A percentile compares a stretch with the other conserved stretches of the same genome.
Conservation (phyloP, 345 rosid species). For the Eucalyptus caleyi region DNA sequence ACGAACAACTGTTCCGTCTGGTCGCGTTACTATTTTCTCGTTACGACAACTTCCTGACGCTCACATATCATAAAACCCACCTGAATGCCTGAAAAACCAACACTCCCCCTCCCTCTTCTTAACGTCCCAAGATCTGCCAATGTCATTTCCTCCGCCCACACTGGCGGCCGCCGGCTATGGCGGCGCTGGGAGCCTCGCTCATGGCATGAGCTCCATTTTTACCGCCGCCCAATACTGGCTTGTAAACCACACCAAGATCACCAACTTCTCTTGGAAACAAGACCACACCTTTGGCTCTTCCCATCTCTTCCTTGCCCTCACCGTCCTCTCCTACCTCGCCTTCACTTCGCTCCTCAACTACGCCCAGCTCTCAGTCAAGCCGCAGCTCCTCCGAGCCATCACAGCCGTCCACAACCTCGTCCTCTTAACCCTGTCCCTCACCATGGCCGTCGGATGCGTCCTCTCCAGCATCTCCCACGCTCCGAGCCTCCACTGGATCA, state of each 20-base stretch:
- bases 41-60: neutral
- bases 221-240: neutral
- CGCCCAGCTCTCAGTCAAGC: conserved; percentile 2
- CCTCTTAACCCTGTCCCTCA: conserved; percentile 43
- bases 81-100: neutral
- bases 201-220: neutral
- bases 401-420: conserved; percentile 62
- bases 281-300: conserved; percentile 16
- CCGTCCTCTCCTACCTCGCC: neutral
- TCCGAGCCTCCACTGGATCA: conserved; percentile 7
- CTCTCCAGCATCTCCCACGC: conserved; percentile 25
- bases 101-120: neutral
- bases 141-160: neutral
- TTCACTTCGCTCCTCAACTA: conserved; percentile 1
- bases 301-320: neutral
- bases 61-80: neutral
- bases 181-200: neutral
- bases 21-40: no score
- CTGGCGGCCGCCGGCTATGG: neutral
- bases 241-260: conserved; percentile 13
- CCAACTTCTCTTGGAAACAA: conserved; percentile 18
- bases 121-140: neutral
- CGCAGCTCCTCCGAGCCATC: conserved; percentile 41
- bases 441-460: conserved; percentile 63
- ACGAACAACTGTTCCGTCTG: neutral